Percentiles rank a stretch among this genome's conserved stretches.
Conservation (phyloP, 371 early-diverging fungal species). For the Capniomyces stellatus region DNA sequence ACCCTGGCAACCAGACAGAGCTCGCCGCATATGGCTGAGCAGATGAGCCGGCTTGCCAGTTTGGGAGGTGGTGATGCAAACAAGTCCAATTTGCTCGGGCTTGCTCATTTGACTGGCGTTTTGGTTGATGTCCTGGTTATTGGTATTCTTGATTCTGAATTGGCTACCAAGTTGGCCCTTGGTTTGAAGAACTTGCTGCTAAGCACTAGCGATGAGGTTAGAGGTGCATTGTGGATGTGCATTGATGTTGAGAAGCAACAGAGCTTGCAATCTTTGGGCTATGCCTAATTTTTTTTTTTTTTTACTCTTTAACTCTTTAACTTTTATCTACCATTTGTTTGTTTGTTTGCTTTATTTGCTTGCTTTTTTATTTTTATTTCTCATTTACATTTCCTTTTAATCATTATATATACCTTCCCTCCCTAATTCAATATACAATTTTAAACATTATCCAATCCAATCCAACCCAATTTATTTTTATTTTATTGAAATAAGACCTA, state of each 20-base stretch:
- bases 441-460: no score
- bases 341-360: no score
- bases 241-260: slow-evolving; percentile 43
- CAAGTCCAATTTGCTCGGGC: slow-evolving; percentile 32
- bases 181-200: slow-evolving; percentile 36
- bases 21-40: not conserved
- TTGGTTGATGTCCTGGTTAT: slow-evolving; percentile 48
- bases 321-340: no score
- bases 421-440: no score
- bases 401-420: no score
- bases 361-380: no score
- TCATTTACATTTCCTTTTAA: no score
- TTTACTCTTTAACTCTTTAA: no score
- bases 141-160: slow-evolving; percentile 35
- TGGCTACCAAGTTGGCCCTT: slow-evolving; percentile 38
- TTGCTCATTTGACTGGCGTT: slow-evolving; percentile 45
- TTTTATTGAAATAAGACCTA: no score
- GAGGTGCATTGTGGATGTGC: slow-evolving; percentile 43
- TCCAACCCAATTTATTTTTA: no score
- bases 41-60: slow-evolving; percentile 35
- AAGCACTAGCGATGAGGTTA: slow-evolving; percentile 33
- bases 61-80: no score
- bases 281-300: slow-evolving; percentile 19
- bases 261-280: slow-evolving; percentile 40
- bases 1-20: not conserved